Evolutionary conservation across 139 green algal species (phyloP), one percentile per base, ranked within the genome.

Genomic region (Chlorella sp.): DNA sequence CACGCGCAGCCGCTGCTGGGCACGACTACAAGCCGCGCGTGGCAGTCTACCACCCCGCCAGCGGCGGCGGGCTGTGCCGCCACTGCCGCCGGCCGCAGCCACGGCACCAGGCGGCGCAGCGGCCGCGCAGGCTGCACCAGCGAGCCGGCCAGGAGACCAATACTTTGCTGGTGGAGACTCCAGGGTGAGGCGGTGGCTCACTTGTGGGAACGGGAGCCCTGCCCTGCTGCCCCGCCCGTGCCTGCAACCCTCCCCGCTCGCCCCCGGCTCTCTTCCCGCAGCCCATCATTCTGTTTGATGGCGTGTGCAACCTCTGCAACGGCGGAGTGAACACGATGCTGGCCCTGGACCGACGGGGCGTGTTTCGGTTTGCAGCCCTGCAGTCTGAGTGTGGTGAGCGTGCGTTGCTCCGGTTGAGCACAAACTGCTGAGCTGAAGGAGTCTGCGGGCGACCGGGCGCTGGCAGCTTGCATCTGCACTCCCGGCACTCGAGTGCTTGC

Each of bases 251-350:
- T 55, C 13, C 51, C 51, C 51, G 44, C 6, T 15, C 51, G 12
- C 2, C 51, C 11, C 51, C 51, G 18, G 51, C 15, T 4, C 11
- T 60, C 51, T 60, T 21, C 51, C 13, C 60, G 26, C 90, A 94
- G 0, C 94, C 94, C 7, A 84, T 98, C 32, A 94, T 98, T 11
- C 90, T 98, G 0, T 98, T 93, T 44, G 95, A 97, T 67, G 94
- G 94, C 1, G 93, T 97, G 0, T 97, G 95, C 91, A 96, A 96
- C 80, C 71, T 98, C 23, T 97, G 94, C 91, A 96, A 97, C 76
- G 75, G 84, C 28, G 95, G 94, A 41, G 95, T 98, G 1, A 96
- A 98, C 88, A 90, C 95, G 28, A 90, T 96, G 72, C 84, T 98
- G 32, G 89, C 94, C 34, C 88, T 81, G 78, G 95, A 98, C 80